Evolutionary conservation across 768 basidiomycete genomes (phyloP), one percentile per base, ranked within the genome.

Genomic region (Lactifluus hygrophoroides): DNA sequence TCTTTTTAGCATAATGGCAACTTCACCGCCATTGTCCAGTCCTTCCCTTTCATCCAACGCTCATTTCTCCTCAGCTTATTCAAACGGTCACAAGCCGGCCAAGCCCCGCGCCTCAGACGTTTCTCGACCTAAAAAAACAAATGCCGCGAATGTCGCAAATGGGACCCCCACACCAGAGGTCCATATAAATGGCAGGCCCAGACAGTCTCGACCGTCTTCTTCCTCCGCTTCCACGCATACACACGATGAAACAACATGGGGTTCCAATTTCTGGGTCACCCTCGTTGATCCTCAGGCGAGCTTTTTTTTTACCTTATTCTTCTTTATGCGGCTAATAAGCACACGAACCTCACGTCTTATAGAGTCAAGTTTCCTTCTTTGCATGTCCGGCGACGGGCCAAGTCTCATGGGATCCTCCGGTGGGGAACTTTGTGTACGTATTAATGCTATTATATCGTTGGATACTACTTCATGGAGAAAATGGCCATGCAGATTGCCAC

Each of bases 251-350:
- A 51, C 54, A 38, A 79, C 79, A 28, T 94, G 91, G 91, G 91
- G 90, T 5, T 82, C 87, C 27, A 86, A 92, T 70, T 95, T 96
- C 69, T 96, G 94, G 94, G 90, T 95, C 7, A 94, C 94, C 6
- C 77, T 95, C 52, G 80, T 88, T 48, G 93, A 96, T 77, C 94
- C 94, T 27, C 83, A 89, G 79, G 93, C 89, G 69, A 79, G 77
- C 43, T 56, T 16, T 48, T 52, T 44, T 56, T 16, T 48, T 52
- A 30, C 19, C 16, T 23, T 51, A 52, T 35, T 57, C 58, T 45
- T 46, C 63, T 42, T 59, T 32, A 51, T 38, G 21, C 23, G 14
- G n/a, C 44, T 44, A 34, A 54, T 35, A 40, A 21, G 44, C 42
- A 40, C 34, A 56, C 57, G 37, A 65, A 82, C 80, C 80, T 77